phyloP scores from a whole-genome alignment of 495 filamentous ascomycete species.

The Articulospora tetracladia region DNA sequence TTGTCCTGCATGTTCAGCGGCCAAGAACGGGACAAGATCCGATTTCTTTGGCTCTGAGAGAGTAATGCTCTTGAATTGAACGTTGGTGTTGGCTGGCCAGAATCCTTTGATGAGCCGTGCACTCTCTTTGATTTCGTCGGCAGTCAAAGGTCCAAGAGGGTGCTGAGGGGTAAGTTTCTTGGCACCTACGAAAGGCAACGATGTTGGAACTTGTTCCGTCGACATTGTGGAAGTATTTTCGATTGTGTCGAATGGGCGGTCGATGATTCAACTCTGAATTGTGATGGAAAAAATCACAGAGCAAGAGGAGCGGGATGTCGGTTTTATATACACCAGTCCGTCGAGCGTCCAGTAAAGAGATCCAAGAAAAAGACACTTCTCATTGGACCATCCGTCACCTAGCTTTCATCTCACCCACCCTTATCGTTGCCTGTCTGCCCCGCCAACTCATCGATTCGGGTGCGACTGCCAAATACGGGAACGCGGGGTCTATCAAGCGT shows the following conservation, averaged over 20 bases:
- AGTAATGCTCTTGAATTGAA: constrained; percentile 62
- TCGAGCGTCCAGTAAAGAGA: too few species aligned
- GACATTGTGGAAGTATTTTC: constrained; percentile 8
- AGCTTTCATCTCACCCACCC: background rate
- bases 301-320: background rate
- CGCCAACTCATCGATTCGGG: background rate
- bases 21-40: constrained; percentile 43
- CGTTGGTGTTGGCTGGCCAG: constrained; percentile 47
- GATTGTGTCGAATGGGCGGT: background rate
- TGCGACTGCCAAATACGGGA: constrained; percentile 8
- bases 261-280: background rate
- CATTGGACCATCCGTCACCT: background rate
- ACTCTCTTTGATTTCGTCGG: constrained; percentile 49
- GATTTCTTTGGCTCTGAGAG: constrained; percentile 62
- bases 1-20: constrained; percentile 37
- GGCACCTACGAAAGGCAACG: constrained; percentile 17
- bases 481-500: constrained; percentile 2
- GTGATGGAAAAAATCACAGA: background rate
- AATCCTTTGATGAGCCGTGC: constrained; percentile 37
- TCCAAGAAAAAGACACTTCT: too few species aligned
- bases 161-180: constrained; percentile 34
- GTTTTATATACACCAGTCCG: background rate
- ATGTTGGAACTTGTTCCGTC: constrained; percentile 10
- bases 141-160: constrained; percentile 56
- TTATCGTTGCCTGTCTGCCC: constrained; percentile 9